Evolutionary conservation across 768 basidiomycete genomes (phyloP), one percentile per base, ranked within the genome.

Genomic region (Pulveroboletus ravenelii): DNA sequence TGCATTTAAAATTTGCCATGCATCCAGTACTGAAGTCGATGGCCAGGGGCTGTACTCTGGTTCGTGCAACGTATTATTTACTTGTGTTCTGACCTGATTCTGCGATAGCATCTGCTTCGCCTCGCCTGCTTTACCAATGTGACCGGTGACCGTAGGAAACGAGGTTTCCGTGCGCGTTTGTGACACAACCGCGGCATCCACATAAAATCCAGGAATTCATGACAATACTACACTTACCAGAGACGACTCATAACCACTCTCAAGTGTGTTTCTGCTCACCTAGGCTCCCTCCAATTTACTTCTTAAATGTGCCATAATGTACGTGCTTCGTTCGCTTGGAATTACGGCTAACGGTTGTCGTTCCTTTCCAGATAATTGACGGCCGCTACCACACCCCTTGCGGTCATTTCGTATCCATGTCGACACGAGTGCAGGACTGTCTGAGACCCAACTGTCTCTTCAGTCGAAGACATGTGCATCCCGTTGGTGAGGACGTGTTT

Each of bases 241-340:
- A 56, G 36, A 48, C 56, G 32, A 41, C 52, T 57, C 50, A 47
- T 52, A 55, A 58, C 48, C 53, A 52, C 53, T 56, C 50, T 60
- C 50, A 57, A 40, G 51, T 45, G 42, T 51, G 54, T 35, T 30
- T 53, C 45, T 31, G 40, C 49, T 45, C 57, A 51, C 18, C 6
- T 20, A 45, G 41, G 47, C 56, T 53, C 44, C 51, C 48, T 44
- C 55, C 56, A 42, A 56, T 57, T 54, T 51, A 51, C 45, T 41
- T 56, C 48, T 47, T 49, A 56, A 48, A 88, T 88, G 87, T 89
- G 87, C 66, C 78, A 85, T 69, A 87, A 88, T 67, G 87, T 87
- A 59, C 43, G 82, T 72, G 35, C 54, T 30, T 51, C 30, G 37
- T 37, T 39, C 43, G 45, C 31, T 27, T 31, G n/a, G 23, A 35